These are phyloP conservation scores for Globisporangium middletonii DNA, from an alignment of 352 stramenopile genomes.

Conservation along the genomic window DNA sequence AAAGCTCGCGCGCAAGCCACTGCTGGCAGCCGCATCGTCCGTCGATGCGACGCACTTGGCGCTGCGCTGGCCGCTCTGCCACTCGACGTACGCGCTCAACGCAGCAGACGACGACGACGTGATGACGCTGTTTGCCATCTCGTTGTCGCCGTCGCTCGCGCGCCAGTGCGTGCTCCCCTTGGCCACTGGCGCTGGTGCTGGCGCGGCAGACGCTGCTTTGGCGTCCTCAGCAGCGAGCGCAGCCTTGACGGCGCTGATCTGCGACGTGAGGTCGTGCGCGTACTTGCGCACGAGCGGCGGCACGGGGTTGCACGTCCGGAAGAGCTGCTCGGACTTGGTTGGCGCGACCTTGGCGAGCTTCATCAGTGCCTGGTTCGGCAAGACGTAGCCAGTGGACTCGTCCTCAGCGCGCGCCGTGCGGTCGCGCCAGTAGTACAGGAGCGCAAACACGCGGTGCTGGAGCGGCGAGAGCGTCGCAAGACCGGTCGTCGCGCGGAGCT, in stretches of 20 bases:
- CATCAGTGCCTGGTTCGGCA: constrained; percentile 82
- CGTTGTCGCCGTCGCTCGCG: constrained; percentile 21
- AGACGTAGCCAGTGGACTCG: constrained; percentile 72
- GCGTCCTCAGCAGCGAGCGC: constrained; percentile 31
- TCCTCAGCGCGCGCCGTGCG: constrained; percentile 58
- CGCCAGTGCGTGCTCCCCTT: constrained; percentile 6
- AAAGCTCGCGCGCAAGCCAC: constrained; percentile 13
- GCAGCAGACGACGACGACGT: not conserved
- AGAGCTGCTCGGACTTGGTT: constrained; percentile 62
- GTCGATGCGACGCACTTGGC: constrained; percentile 12
- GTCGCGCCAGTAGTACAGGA: constrained; percentile 78
- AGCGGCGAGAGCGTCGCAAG: constrained; percentile 49
- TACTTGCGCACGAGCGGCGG: constrained; percentile 74
- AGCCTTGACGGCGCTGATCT: constrained; percentile 53
- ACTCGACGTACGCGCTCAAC: constrained; percentile 49
- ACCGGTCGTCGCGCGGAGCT: constrained; percentile 28
- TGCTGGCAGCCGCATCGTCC: not conserved
- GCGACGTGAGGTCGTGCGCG: constrained; percentile 57
- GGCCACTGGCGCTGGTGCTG: not conserved
- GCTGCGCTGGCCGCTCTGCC: constrained; percentile 56
- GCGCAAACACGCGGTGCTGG: constrained; percentile 62
- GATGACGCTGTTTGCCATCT: constrained; percentile 7
- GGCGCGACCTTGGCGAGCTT: constrained; percentile 74
- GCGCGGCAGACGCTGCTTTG: constrained; percentile 11
- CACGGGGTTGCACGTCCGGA: constrained; percentile 71